Conservation (phyloP, 441 rosid species). For the Pelargonium australe region DNA sequence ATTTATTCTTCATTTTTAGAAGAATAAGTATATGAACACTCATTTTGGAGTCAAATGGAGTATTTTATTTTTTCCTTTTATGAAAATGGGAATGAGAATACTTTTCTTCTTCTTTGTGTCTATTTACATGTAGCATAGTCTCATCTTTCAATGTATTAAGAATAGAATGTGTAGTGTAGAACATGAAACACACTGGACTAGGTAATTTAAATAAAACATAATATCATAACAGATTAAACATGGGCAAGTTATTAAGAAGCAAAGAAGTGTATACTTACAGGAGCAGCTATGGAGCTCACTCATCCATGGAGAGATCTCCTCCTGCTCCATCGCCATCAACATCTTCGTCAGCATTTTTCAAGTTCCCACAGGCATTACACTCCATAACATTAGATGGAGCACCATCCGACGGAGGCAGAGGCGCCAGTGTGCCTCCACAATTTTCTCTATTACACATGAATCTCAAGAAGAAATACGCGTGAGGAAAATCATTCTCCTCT, state of each 20-base stretch:
- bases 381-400: slow-evolving; percentile 50
- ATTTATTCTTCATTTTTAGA: too few species aligned
- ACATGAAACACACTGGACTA: neutral
- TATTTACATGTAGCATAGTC: neutral
- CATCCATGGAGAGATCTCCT: slow-evolving; percentile 17
- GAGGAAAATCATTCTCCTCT: slow-evolving; percentile 50
- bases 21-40: too few species aligned
- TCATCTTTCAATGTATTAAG: neutral
- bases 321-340: slow-evolving; percentile 27
- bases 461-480: slow-evolving; percentile 67
- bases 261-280: neutral
- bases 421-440: slow-evolving; percentile 77
- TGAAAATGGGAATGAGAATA: neutral
- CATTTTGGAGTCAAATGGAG: too few species aligned
- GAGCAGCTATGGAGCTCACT: slow-evolving; percentile 9
- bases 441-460: slow-evolving; percentile 59
- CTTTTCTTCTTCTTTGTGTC: neutral
- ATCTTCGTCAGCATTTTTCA: slow-evolving; percentile 34
- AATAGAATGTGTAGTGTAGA: too few species aligned
- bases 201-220: neutral
- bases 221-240: neutral
- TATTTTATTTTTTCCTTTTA: too few species aligned
- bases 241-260: neutral
- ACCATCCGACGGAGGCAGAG: slow-evolving; percentile 41
- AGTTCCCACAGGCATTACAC: slow-evolving; percentile 72